Evolutionary conservation across 2,329 filamentous ascomycete genomes (phyloP).

Genomic region (Cladophialophora chaetospira): DNA sequence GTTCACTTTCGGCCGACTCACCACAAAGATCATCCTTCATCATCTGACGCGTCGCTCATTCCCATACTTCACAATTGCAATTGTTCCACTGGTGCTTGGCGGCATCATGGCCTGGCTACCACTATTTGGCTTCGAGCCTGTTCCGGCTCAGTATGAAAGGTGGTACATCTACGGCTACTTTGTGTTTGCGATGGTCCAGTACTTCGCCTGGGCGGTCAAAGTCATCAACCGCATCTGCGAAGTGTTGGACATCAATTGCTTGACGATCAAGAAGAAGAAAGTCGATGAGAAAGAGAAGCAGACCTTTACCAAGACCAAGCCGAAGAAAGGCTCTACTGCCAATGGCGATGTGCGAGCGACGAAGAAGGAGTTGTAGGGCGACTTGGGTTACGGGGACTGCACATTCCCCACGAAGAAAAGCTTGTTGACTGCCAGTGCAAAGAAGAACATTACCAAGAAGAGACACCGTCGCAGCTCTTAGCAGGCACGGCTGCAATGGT

Average conservation of each 20-base stretch:
- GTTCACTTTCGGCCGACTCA: constrained; percentile 98
- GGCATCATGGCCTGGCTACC: constrained; percentile 83
- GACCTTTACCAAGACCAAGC: neutral
- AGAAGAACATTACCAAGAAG: neutral
- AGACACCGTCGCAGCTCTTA: neutral
- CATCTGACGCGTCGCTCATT: constrained; percentile 93
- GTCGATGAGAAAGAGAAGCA: constrained; percentile 8
- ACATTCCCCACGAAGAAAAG: neutral
- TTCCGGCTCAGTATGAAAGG: constrained; percentile 67
- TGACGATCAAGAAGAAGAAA: constrained; percentile 67
- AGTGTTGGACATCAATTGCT: constrained; percentile 89
- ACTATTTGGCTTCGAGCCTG: constrained; percentile 65
- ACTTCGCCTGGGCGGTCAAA: constrained; percentile 88
- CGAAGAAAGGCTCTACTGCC: neutral
- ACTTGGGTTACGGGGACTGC: neutral
- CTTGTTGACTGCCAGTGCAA: neutral
- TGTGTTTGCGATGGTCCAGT: constrained; percentile 77
- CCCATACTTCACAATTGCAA: constrained; percentile 93
- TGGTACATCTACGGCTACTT: constrained; percentile 85
- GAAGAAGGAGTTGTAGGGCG: constrained; percentile 21
- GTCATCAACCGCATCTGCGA: constrained; percentile 90
- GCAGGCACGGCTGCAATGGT: neutral
- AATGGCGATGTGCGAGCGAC: constrained; percentile 19
- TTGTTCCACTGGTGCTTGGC: constrained; percentile 82
- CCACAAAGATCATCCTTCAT: constrained; percentile 97